Evolutionary conservation across 768 basidiomycete genomes (phyloP), one percentile per base, ranked within the genome.

Genomic region (Pleurotus ostreatus): DNA sequence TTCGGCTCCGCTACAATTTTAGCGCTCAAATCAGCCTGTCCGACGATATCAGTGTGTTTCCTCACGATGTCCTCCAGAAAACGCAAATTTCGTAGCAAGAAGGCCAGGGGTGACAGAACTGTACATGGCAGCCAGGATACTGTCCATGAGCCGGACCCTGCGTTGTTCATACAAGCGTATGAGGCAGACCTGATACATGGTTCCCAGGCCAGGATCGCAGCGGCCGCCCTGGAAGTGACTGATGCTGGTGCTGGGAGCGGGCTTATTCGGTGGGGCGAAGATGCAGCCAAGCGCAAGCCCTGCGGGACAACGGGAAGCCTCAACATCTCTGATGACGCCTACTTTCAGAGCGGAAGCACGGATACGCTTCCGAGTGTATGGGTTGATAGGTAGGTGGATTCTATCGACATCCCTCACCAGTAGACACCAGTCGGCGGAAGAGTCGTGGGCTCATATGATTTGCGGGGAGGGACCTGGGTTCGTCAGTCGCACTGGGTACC

Each of bases 381-480:
- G 89, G 81, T 90, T 55, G 92, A 95, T 75, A 86, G 92, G 92
- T 94, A 84, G 67, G 88, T 80, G 60, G 67, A 61, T 70, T 34
- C 30, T 34, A 34, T 34, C 30, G 9, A 34, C 30, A 34, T 34
- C 30, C 30, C 30, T 34, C 30, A 34, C 30, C 30, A 34, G 30
- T 34, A 34, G 30, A 34, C 30, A 34, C 30, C 30, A 34, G 30
- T 11, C 2, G 30, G 30, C 30, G 30, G 30, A 3, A 34, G 8
- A 34, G 30, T 34, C 8, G 8, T 9, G 30, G 23, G 23, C 1
- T 5, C 23, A 25, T 25, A 25, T 25, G 23, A 25, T 34, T 8
- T 34, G 2, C 8, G 30, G 30, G 30, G 30, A 34, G 30, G 8
- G 2, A 9, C 30, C 38, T 18, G 22, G 2, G 15, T 57, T 30